Evolutionary conservation across 2,329 filamentous ascomycete species (phyloP), one percentile per base, ranked within the genome.

Genomic region (Amylocarpus encephaloides): DNA sequence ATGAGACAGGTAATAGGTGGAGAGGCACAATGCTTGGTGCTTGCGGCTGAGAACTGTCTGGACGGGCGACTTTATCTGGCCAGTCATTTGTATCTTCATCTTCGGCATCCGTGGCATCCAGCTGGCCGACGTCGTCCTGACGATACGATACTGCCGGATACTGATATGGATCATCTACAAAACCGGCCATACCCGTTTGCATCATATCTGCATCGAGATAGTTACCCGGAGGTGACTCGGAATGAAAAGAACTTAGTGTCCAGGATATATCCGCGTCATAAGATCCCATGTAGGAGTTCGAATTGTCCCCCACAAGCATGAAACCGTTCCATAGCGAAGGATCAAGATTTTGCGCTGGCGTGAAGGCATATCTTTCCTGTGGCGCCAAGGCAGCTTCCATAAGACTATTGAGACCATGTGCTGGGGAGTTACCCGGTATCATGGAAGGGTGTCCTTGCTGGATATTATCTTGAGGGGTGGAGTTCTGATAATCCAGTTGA

Each of bases 201-300:
- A 56, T 34, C 48, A 59, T 52, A 35, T 57, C 58, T 3, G 48
- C 35, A 40, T 59, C 54, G 6, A 53, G 16, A 13, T 53, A 45
- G 34, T 58, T 57, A 26, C 49, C 53, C 15, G 59, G 58, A 3
- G 59, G 59, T 9, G 41, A 26, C 33, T 61, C 60, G 1, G 51
- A 52, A 10, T 56, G 50, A 19, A 59, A 50, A 38, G 57, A 57
- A n/a, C 59, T 53, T 15, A 64, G 36, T 7, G 59, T 59, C 61
- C 59, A 63, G 5, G 62, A 63, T 34, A 63, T 64, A 47, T 63
- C 60, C 9, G 59, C 61, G 53, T 63, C 59, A 45, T 64, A 64
- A 5, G 62, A 49, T 30, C 62, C 62, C 60, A 62, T 62, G 34
- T 61, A 61, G 11, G 55, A 45, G 40, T 38, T 59, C 3, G 55